Conservation (phyloP, 2,329 filamentous ascomycete species). For the Xylaria arbuscula region DNA sequence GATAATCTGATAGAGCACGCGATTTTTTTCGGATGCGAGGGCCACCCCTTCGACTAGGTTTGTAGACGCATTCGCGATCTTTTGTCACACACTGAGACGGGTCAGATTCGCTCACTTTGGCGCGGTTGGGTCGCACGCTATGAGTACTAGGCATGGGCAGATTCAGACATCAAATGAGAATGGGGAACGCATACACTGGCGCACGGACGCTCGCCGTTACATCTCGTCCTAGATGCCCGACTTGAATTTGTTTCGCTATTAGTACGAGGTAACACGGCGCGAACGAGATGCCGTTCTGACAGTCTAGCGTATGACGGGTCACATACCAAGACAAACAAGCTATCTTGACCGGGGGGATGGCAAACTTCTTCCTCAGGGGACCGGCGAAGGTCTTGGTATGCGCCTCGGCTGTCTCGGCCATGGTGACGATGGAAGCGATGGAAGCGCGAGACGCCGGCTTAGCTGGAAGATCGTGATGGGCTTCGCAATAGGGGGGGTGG, state of each 20-base stretch:
- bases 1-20: conserved; percentile 46
- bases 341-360: conserved; percentile 61
- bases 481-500: conserved; percentile 28
- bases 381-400: conserved; percentile 39
- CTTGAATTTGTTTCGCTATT: conserved; percentile 47
- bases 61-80: conserved; percentile 57
- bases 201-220: conserved; percentile 59
- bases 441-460: conserved; percentile 27
- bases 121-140: conserved; percentile 27
- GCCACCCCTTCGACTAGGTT: conserved; percentile 57
- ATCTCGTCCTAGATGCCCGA: conserved; percentile 59
- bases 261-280: conserved; percentile 40
- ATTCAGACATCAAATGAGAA: conserved; percentile 16
- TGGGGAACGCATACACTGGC: conserved; percentile 53
- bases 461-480: conserved; percentile 20
- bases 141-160: conserved; percentile 18
- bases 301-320: conserved; percentile 29
- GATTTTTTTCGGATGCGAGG: conserved; percentile 57
- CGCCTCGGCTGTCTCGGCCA: conserved; percentile 43
- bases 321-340: conserved; percentile 63
- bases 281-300: conserved; percentile 24
- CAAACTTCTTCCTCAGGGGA: conserved; percentile 55
- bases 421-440: conserved; percentile 27
- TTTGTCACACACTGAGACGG: conserved; percentile 54
- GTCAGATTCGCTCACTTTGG: conserved; percentile 35